A percentile compares a stretch with the other conserved stretches of the same genome.
Evolutionary conservation across 345 rosid species (phyloP).

Genomic region (Ceriops zippeliana): DNA sequence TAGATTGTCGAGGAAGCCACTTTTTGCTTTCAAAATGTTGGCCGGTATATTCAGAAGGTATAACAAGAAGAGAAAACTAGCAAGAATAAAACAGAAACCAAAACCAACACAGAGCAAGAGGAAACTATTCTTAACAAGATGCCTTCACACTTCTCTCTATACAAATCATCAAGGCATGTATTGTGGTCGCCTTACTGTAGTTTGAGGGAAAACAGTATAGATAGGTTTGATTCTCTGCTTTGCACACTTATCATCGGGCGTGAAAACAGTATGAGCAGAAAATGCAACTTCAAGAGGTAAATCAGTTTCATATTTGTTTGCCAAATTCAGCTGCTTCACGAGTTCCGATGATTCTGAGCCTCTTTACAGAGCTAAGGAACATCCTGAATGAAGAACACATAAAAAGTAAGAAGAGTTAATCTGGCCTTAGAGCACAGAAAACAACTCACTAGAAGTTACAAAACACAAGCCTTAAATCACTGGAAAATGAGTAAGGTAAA

Average conservation of each 20-base stretch:
- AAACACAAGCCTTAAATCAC: background rate
- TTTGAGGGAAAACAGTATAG: conserved; percentile 11
- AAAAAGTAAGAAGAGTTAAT: background rate
- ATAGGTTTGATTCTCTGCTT: conserved; percentile 30
- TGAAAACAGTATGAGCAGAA: background rate
- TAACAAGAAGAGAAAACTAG: conserved; percentile 31
- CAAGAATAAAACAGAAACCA: conserved; percentile 17
- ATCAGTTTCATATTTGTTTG: conserved; percentile 22
- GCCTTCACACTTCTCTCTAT: conserved; percentile 21
- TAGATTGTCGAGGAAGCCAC: background rate
- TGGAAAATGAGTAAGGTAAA: background rate
- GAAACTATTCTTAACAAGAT: conserved; percentile 24
- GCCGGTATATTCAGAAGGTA: conserved; percentile 15
- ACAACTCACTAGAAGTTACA: background rate
- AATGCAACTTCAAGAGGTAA: conserved; percentile 9
- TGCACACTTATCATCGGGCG: conserved; percentile 10
- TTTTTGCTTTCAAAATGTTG: conserved; percentile 21
- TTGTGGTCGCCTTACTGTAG: conserved; percentile 10
- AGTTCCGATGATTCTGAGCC: conserved; percentile 83
- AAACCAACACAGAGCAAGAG: conserved; percentile 22
- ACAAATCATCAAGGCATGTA: conserved; percentile 19
- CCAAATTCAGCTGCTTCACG: conserved; percentile 75
- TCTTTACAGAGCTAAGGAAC: conserved; percentile 68
- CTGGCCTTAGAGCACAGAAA: background rate
- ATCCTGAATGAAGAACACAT: conserved; percentile 44